Base-by-base conservation (phyloP, 352 stramenopile species). In the Phytopythium cucurbitacearum region DNA sequence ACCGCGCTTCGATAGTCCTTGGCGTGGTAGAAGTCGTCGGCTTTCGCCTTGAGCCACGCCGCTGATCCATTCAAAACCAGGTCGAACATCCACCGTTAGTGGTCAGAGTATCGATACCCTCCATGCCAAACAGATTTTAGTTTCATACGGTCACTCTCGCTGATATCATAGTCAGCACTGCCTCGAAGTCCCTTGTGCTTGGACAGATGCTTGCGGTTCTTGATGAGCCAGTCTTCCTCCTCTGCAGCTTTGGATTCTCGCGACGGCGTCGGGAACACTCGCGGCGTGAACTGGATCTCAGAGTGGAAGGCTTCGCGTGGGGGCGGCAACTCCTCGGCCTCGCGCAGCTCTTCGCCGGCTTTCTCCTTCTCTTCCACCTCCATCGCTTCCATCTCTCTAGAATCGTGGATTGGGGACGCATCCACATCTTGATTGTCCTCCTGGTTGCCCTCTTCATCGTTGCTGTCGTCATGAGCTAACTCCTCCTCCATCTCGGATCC, bases 1-100 rank as follows among this genome's bases (percentile, higher is more conserved):
- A 68, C 64, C 7, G 83, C 83, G 56, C 83, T 87, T 0, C 63
- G 64, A 45, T 75, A 90, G 54, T 94, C 83, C 8, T 63, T 79
- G 2, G 73, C 71, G 35, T 75, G 76, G 39, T 86, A 91, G 54
- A 91, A 94, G 40, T 91, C 83, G 60, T 91, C 83, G n/a, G 69
- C 83, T 58, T 91, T 91, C 0, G 83, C 83, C 45, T 94, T 94
- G n/a, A 94, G 56, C 83, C 83, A 94, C 57, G 87, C 81, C 7
- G 80, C 83, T 94, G 11, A 33, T 5, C 12, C 0, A 41, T 12
- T 36, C 4, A 45, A 16, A 10, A 16, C 4, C 12, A 40, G 21
- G 7, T 7, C 9, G 13, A 45, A 9, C 12, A 37, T 47, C 39
- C 21, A 28, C 21, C 21, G 21, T 28, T 15, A 36, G 45, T 34